Conservation (phyloP, 257 asterid species). For the Haberlea rhodopensis region DNA sequence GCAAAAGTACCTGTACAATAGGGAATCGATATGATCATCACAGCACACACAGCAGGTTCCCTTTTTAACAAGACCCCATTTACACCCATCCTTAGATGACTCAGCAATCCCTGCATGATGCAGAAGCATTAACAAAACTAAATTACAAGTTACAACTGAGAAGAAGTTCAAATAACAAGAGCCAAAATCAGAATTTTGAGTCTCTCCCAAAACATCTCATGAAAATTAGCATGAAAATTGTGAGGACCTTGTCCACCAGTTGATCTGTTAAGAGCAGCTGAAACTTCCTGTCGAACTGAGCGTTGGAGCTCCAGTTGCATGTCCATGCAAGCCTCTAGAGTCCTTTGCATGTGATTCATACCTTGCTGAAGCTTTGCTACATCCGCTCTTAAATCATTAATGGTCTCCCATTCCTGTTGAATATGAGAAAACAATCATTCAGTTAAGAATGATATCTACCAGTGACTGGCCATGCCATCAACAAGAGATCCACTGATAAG, state of each 20-base stretch:
- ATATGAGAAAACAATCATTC: background rate
- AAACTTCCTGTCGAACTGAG: conserved; percentile 91
- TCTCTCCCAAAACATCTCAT: background rate
- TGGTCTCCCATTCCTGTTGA: background rate
- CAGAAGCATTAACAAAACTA: no score
- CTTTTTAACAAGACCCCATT: conserved; percentile 66
- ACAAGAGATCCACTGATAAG: background rate
- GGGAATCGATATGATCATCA: conserved; percentile 48
- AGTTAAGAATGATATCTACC: background rate
- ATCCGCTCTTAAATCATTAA: background rate
- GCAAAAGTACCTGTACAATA: conserved; percentile 76
- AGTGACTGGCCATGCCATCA: background rate
- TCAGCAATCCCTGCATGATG: conserved; percentile 27
- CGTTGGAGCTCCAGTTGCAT: conserved; percentile 98
- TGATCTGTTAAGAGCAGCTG: conserved; percentile 54
- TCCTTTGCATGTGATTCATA: conserved; percentile 1
- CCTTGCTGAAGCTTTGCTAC: background rate
- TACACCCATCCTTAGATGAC: conserved; percentile 44
- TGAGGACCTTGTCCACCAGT: background rate
- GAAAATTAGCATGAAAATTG: background rate
- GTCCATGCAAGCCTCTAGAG: background rate
- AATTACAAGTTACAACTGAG: background rate
- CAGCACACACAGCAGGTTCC: conserved; percentile 83
- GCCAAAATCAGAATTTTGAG: background rate
- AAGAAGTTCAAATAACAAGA: background rate